A percentile compares a stretch with the other conserved stretches of the same genome.
Conservation (phyloP, 108 stramenopile genomes). For the Nitzschia palea region DNA sequence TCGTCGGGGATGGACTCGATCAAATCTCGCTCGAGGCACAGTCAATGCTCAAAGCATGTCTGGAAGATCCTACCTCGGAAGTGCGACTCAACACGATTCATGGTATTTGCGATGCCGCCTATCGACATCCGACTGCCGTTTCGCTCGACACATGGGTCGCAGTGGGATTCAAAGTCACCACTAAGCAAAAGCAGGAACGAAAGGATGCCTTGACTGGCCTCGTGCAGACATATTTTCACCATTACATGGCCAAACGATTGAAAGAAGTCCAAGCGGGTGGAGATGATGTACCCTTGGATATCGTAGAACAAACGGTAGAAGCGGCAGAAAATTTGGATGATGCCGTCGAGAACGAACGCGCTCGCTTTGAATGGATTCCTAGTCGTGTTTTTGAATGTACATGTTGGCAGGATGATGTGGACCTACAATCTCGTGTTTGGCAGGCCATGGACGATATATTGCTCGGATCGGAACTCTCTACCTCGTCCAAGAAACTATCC, state of each 20-base stretch:
- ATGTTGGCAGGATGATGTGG: constrained; percentile 65
- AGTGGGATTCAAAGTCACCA: constrained; percentile 59
- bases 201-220: constrained; percentile 78
- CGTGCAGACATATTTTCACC: constrained; percentile 67
- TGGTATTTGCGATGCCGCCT: constrained; percentile 68
- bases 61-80: constrained; percentile 50
- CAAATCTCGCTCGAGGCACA: constrained; percentile 25
- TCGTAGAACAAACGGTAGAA: constrained; percentile 38
- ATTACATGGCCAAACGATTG: constrained; percentile 56
- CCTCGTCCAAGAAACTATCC: constrained; percentile 30
- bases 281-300: constrained; percentile 71
- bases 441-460: constrained; percentile 48
- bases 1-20: neutral
- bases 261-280: constrained; percentile 53
- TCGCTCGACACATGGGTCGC: constrained; percentile 51
- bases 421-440: constrained; percentile 69
- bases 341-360: constrained; percentile 20
- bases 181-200: constrained; percentile 72
- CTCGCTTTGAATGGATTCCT: constrained; percentile 70
- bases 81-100: constrained; percentile 65
- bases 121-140: constrained; percentile 37
- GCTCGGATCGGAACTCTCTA: constrained; percentile 25
- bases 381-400: constrained; percentile 63
- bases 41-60: neutral
- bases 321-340: neutral